A percentile compares a stretch with the other conserved stretches of the same genome.
Conservation (phyloP, 2,329 filamentous ascomycete genomes). For the Ophiostoma sp. region DNA sequence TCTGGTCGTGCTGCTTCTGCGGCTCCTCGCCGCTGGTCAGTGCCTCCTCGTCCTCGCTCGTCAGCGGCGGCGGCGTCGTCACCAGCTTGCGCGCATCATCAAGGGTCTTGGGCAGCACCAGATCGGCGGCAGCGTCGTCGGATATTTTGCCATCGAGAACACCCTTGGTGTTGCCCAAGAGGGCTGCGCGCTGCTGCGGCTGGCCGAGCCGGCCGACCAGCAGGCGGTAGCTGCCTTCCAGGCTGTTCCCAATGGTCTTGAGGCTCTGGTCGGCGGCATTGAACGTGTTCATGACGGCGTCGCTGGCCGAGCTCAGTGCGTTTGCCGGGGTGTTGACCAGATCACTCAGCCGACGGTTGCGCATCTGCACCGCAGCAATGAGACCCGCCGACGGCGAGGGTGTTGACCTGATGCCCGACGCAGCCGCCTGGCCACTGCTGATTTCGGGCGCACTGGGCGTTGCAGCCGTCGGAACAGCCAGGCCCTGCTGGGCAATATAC, state of each 20-base stretch:
- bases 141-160: not conserved
- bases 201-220: slow-evolving; percentile 78
- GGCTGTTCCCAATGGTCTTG: slow-evolving; percentile 83
- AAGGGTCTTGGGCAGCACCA: slow-evolving; percentile 75
- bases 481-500: slow-evolving; percentile 41
- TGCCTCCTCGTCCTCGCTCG: slow-evolving; percentile 50
- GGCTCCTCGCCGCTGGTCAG: slow-evolving; percentile 53
- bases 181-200: slow-evolving; percentile 31
- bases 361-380: slow-evolving; percentile 45
- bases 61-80: slow-evolving; percentile 61
- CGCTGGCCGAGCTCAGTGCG: slow-evolving; percentile 74
- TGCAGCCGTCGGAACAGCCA: slow-evolving; percentile 31
- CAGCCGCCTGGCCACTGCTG: slow-evolving; percentile 29
- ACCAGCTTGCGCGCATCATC: slow-evolving; percentile 90
- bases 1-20: slow-evolving; percentile 31
- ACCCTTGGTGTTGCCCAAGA: slow-evolving; percentile 31
- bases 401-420: slow-evolving; percentile 33
- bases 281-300: slow-evolving; percentile 79
- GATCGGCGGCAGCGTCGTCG: slow-evolving; percentile 30
- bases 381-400: slow-evolving; percentile 39
- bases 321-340: slow-evolving; percentile 79
- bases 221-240: slow-evolving; percentile 92
- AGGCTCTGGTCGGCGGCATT: slow-evolving; percentile 86
- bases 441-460: slow-evolving; percentile 33
- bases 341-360: slow-evolving; percentile 74